A percentile compares a stretch with the other conserved stretches of the same genome.
phyloP scores from a whole-genome alignment of 176 grass and related monocot genomes.

The Avena eriantha region DNA sequence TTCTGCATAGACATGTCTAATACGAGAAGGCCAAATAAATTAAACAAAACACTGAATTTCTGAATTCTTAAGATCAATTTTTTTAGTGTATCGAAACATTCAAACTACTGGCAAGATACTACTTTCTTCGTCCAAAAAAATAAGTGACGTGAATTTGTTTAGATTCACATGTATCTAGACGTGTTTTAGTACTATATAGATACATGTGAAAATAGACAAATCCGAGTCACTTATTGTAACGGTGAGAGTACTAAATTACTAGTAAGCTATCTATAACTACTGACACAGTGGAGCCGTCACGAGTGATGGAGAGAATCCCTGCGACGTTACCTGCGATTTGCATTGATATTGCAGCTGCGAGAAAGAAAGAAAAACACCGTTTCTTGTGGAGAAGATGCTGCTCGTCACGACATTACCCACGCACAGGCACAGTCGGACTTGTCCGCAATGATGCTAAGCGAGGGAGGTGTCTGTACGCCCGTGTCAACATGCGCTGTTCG shows the following conservation, averaged over 20 bases:
- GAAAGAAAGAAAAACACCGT: not conserved
- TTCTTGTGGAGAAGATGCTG: slow-evolving; percentile 17
- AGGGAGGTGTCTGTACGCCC: not conserved
- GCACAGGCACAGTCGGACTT: not conserved
- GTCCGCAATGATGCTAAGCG: not conserved
- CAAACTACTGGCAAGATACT: not conserved
- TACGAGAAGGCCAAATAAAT: not conserved
- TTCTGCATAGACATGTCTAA: not conserved
- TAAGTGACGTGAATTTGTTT: too few species aligned
- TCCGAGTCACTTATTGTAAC: too few species aligned
- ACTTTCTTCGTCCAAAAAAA: too few species aligned
- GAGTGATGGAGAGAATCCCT: not conserved
- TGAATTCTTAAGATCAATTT: not conserved
- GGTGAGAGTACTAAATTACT: too few species aligned
- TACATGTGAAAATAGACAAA: too few species aligned
- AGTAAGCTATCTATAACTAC: not conserved
- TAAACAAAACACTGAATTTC: too few species aligned
- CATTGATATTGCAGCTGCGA: not conserved
- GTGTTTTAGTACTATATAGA: too few species aligned
- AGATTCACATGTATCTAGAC: too few species aligned
- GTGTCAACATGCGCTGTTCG: slow-evolving; percentile 31
- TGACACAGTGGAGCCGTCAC: not conserved
- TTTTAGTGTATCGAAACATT: not conserved
- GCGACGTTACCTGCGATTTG: not conserved
- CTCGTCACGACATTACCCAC: slow-evolving; percentile 28